Evolutionary conservation across 1,284 basidiomycete genomes (phyloP), one percentile per base, ranked within the genome.

Genomic region (Sanguinoderma infundibulare): DNA sequence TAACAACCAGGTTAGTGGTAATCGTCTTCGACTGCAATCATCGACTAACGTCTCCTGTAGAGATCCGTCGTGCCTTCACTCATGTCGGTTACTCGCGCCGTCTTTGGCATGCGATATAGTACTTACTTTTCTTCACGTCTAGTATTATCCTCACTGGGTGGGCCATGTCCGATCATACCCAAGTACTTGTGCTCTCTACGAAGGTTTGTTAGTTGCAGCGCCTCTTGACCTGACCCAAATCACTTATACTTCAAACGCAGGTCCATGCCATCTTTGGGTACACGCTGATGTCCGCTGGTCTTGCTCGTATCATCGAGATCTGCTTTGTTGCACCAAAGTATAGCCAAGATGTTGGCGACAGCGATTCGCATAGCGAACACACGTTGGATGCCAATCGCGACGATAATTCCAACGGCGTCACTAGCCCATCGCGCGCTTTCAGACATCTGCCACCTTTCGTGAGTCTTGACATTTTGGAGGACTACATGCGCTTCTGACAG

Each of bases 131-230:
- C 12, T 17, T 20, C 69, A 8, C 46, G 22, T 5, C 49, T 65
- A 95, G 92, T 61, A 89, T 96, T 65, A 87, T 94, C 59, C 80
- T 97, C 62, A 97, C 95, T 0, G 96, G 96, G 2, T 98, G 94
- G 91, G 96, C 92, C 0, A 97, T 98, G 94, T 92, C 92, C 3
- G 89, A 92, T 42, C 96, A 98, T 68, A 86, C 86, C 2, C 96
- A 98, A 78, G 87, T 85, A 9, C 79, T 96, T 55, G 90, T 89
- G 86, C 81, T 96, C 51, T 94, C 92, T 0, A 92, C 93, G 2
- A 90, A 88, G 79, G 91, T 92, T 30, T 65, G 66, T 20, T 6
- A 10, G 15, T 44, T 20, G 5, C 14, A 17, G n/a, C n/a, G 1
- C 15, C 8, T 32, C 38, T 17, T 28, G 2, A 38, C 4, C 22